phyloP scores from a whole-genome alignment of 1,139 yeast species.

The Petasospora fabianii region DNA sequence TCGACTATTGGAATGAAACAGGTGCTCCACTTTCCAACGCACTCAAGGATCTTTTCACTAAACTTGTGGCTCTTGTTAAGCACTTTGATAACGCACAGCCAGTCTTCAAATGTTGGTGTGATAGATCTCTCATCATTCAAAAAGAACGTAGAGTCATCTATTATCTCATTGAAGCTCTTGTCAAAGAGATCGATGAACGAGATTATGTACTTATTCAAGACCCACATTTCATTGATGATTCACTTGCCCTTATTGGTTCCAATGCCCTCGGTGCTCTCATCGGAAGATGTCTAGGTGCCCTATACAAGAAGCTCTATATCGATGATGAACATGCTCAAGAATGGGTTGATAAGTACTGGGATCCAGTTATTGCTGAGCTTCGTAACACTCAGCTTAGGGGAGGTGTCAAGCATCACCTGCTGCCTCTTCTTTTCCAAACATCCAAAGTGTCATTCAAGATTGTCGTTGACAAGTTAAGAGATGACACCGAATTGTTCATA shows the following conservation, averaged over 20 bases:
- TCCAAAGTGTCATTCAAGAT: constrained; percentile 40
- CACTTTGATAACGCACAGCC: constrained; percentile 23
- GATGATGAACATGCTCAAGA: constrained; percentile 23
- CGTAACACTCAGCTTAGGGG: constrained; percentile 40
- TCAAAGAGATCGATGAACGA: constrained; percentile 41
- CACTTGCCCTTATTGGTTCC: constrained; percentile 49
- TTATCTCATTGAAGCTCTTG: constrained; percentile 52
- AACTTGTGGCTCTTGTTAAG: constrained; percentile 42
- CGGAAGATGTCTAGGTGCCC: constrained; percentile 54
- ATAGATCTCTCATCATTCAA: constrained; percentile 39
- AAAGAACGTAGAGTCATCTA: constrained; percentile 56
- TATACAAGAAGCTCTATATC: constrained; percentile 37
- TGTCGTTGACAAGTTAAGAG: constrained; percentile 34
- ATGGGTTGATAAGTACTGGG: constrained; percentile 41
- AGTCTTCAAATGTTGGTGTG: constrained; percentile 44
- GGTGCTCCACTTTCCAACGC: constrained; percentile 71
- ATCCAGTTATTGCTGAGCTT: constrained; percentile 46
- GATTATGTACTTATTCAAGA: constrained; percentile 37
- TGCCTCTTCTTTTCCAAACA: constrained; percentile 58
- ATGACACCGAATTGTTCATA: constrained; percentile 42
- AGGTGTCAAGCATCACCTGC: constrained; percentile 54
- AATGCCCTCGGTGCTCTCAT: constrained; percentile 65
- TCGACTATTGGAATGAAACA: constrained; percentile 69
- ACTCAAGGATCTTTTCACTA: constrained; percentile 52
- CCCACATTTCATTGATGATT: constrained; percentile 42